These are phyloP conservation scores for Phytophthora multivora DNA, from an alignment of 352 stramenopile species.

Conservation along the genomic window DNA sequence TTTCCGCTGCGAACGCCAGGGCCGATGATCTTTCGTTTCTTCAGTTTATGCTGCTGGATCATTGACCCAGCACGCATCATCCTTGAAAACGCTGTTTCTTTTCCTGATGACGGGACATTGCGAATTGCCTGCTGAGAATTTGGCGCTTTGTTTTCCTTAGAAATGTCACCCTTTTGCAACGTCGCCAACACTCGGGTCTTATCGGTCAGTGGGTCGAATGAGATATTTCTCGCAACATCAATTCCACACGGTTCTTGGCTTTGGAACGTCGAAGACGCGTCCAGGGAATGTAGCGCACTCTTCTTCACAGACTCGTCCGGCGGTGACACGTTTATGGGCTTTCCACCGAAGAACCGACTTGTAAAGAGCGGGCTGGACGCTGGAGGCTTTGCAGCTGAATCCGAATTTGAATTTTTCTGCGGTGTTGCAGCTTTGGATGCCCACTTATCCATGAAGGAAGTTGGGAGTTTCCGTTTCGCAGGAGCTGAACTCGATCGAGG, in stretches of 20 bases:
- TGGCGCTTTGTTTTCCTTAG: conserved; percentile 55
- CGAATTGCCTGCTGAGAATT: conserved; percentile 8
- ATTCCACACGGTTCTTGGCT: conserved; percentile 60
- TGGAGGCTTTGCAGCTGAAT: not conserved
- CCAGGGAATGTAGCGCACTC: conserved; percentile 4
- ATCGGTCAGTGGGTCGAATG: conserved; percentile 53
- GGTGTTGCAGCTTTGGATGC: conserved; percentile 5
- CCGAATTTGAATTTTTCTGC: not conserved
- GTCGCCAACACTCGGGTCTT: conserved; percentile 15
- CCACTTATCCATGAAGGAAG: conserved; percentile 32
- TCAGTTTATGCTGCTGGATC: conserved; percentile 58
- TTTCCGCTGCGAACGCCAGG: conserved; percentile 19
- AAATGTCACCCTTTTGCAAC: not conserved
- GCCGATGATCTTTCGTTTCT: conserved; percentile 46
- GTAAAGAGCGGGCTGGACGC: conserved; percentile 25
- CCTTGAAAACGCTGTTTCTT: conserved; percentile 81
- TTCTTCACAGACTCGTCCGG: conserved; percentile 37
- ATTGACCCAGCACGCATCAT: conserved; percentile 78
- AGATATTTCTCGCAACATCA: conserved; percentile 54
- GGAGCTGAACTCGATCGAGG: conserved; percentile 13
- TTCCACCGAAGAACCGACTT: conserved; percentile 53
- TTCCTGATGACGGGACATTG: conserved; percentile 4
- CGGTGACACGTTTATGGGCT: conserved; percentile 33
- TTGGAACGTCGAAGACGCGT: conserved; percentile 40
- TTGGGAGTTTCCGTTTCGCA: conserved; percentile 29